Base-by-base conservation (phyloP, 2,329 filamentous ascomycete genomes). In the Alternaria hordeiaustralica region DNA sequence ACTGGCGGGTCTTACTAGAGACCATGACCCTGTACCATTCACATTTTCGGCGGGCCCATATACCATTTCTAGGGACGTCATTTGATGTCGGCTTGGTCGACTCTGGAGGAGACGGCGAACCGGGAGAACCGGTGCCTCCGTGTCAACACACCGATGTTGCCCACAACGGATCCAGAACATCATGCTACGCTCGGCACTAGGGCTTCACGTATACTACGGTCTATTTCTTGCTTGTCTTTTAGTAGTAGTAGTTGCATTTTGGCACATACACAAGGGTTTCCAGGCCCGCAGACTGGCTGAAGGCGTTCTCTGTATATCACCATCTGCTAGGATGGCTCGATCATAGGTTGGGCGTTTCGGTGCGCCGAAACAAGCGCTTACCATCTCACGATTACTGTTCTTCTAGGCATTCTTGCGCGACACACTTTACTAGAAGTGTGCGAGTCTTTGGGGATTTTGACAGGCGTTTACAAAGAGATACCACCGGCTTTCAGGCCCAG, bases 231-330 rank as follows among this genome's bases (percentile, higher is more conserved):
- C 63, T 71, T 72, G 69, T 68, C 63, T 69, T 72, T 69, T 73
- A 75, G 69, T 70, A 76, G 70, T 69, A 71, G 62, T 46, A 59
- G 68, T 74, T 75, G 74, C 74, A 78, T 77, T 73, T 71, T 75
- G 73, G 73, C 75, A 75, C 62, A 63, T 56, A 55, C 55, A 60
- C 61, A 63, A 59, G 60, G 72, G 73, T 72, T 77, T 64, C 67
- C 55, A 75, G 72, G 73, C 71, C 66, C 61, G 51, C 49, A 57
- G 41, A 60, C 36, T 53, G 53, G 70, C 66, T 68, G 55, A 66
- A 26, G 75, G 75, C 75, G 72, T 78, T 79, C 26, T 69, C 55
- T 69, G 63, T 60, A 67, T 50, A 57, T 57, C 41, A 61, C 67
- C 60, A 64, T 64, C 63, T 72, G 54, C 67, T 58, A 70, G 60